phyloP scores from a whole-genome alignment of 148 eudicot species.

The Vaccinium corymbosum region DNA sequence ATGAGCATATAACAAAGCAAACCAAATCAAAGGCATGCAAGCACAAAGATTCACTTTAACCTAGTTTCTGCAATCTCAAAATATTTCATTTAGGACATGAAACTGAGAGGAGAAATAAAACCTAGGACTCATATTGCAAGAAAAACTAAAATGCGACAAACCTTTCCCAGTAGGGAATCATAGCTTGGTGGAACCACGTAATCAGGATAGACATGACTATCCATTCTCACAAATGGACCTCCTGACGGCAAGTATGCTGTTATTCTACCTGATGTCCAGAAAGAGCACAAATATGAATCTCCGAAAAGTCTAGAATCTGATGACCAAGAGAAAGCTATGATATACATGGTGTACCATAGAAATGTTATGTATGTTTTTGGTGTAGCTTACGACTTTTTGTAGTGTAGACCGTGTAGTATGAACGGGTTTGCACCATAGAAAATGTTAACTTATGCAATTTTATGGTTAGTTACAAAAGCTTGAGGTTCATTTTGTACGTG shows the following conservation, averaged over 20 bases:
- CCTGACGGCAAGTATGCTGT: conserved; percentile 90
- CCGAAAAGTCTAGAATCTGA: background rate
- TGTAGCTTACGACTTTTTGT: background rate
- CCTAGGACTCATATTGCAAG: background rate
- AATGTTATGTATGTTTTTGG: background rate
- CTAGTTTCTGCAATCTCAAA: background rate
- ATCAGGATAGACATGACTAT: conserved; percentile 95
- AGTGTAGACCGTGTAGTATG: background rate
- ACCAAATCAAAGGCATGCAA: conserved; percentile 1
- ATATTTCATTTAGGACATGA: background rate
- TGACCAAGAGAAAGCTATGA: background rate
- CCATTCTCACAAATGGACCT: conserved; percentile 98
- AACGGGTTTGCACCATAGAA: background rate
- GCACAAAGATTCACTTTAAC: background rate
- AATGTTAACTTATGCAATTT: background rate
- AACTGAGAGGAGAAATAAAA: background rate
- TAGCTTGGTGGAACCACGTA: conserved; percentile 98
- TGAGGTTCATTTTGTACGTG: background rate
- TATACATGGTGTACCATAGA: background rate
- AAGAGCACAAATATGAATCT: conserved; percentile 11
- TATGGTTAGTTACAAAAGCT: background rate
- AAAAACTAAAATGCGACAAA: conserved; percentile 22
- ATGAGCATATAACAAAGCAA: background rate
- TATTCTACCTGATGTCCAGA: conserved; percentile 56
- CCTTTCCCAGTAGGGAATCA: conserved; percentile 98